Percentiles rank a stretch among this genome's conserved stretches.
phyloP scores from a whole-genome alignment of 164 flowering plant genomes.

The Nelumbo lutea region DNA sequence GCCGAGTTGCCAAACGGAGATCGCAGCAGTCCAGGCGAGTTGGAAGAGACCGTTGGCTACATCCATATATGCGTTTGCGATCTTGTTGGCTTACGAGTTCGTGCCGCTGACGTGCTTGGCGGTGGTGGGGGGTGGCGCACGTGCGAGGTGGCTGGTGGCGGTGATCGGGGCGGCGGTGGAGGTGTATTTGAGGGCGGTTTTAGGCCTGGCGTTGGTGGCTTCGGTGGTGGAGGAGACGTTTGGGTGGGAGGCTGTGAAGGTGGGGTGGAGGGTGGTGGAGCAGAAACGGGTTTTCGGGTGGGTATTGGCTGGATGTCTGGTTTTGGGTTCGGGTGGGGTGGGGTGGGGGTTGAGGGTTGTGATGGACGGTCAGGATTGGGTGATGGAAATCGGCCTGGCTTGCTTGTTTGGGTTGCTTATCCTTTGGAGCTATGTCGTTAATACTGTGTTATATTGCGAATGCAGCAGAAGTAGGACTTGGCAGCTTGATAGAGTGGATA shows the following conservation, averaged over 20 bases:
- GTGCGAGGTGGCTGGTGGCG: constrained; percentile 9
- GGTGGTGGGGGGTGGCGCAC: background rate
- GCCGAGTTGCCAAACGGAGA: constrained; percentile 13
- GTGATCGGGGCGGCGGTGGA: constrained; percentile 24
- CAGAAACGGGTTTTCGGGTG: constrained; percentile 44
- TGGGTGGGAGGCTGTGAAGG: constrained; percentile 42
- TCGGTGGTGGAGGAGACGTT: constrained; percentile 41
- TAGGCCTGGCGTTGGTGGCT: constrained; percentile 44
- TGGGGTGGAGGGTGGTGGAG: constrained; percentile 38
- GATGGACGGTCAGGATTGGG: constrained; percentile 16
- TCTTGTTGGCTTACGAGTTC: constrained; percentile 16
- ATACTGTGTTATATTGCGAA: constrained; percentile 34
- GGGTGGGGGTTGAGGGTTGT: constrained; percentile 18
- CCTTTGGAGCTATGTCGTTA: constrained; percentile 31
- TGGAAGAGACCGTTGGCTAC: constrained; percentile 37
- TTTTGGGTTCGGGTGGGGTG: constrained; percentile 20
- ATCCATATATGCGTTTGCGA: constrained; percentile 23
- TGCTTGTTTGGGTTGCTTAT: constrained; percentile 30
- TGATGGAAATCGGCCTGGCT: constrained; percentile 17
- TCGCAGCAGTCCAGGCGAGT: constrained; percentile 16
- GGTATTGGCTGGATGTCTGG: constrained; percentile 32
- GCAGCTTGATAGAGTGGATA: background rate
- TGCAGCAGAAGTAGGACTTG: constrained; percentile 16
- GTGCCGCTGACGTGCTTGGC: constrained; percentile 7
- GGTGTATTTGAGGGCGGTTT: constrained; percentile 39